Evolutionary conservation across 768 basidiomycete genomes (phyloP).

Genomic region (Agaricus subrufescens): DNA sequence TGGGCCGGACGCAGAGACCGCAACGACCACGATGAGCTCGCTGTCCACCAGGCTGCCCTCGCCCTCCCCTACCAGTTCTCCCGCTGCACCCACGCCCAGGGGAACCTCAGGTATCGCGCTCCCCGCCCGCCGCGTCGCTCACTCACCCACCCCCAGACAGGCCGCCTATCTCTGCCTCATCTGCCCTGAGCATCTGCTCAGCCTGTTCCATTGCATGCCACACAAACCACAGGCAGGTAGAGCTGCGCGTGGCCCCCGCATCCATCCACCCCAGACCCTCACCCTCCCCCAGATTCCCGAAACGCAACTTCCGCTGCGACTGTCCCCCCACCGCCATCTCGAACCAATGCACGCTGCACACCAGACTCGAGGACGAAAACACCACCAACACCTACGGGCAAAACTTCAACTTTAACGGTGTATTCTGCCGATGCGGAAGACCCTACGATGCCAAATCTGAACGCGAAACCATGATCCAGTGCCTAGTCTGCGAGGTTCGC

Average conservation of each 20-base stretch:
- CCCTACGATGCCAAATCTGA: constrained; percentile 74
- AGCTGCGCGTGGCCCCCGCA: constrained; percentile 40
- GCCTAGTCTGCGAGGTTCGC: constrained; percentile 78
- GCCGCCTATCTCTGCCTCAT: constrained; percentile 79
- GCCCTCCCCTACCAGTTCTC: constrained; percentile 64
- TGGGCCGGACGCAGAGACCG: too few relatives aligned
- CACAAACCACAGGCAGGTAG: constrained; percentile 80
- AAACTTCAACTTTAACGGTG: constrained; percentile 65
- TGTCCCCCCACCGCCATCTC: constrained; percentile 66
- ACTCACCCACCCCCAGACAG: constrained; percentile 51
- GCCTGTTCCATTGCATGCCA: constrained; percentile 88
- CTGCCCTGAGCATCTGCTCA: constrained; percentile 65
- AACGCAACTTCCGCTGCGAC: constrained; percentile 79
- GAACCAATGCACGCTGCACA: constrained; percentile 64
- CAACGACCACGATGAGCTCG: too few relatives aligned
- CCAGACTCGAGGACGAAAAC: constrained; percentile 49
- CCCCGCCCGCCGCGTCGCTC: constrained; percentile 3
- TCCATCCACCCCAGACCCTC: background rate
- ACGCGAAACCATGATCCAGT: constrained; percentile 86
- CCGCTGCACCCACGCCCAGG: constrained; percentile 58
- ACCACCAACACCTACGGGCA: constrained; percentile 60
- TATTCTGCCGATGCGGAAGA: constrained; percentile 73
- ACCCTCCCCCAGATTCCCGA: constrained; percentile 53
- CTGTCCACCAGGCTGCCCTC: constrained; percentile 46
- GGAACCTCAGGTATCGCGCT: constrained; percentile 53